Base-by-base conservation (phyloP, 257 asterid species). In the Pogostemon cablin region DNA sequence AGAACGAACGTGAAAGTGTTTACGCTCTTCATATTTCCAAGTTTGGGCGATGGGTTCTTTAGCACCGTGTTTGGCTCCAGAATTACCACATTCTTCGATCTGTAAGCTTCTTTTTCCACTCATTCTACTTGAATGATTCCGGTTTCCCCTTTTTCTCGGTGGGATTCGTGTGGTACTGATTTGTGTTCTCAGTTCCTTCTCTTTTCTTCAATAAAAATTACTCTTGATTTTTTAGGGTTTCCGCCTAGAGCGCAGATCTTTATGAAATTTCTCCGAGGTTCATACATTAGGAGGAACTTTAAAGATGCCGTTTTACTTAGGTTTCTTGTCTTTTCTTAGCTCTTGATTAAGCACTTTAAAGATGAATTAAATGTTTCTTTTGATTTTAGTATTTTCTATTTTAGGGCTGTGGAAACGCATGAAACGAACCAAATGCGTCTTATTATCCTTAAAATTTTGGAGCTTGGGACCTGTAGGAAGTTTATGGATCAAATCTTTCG, bases 241-340 rank as follows among this genome's bases (percentile, higher is more conserved):
- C 80, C 80, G 72, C 32, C 12, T 65, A 65, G 47, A 72, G 83
- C 77, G 62, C 81, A 63, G 86, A 81, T 82, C 86, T 82, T 79
- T 54, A 32, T 71, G 42, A 20, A 72, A 52, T 72, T 42, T 43
- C 62, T 34, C 57, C 8, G 65, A 32, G 75, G 48, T 49, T 69
- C 25, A 38, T 50, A 63, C 67, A 68, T 68, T 34, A 12, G 73
- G 46, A 64, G 75, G 59, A 58, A 43, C 43, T 48, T 9, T 37
- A 70, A 49, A 43, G n/a, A 32, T 73, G 64, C 48, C 65, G 38
- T 37, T 80, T 61, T 68, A 12, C 37, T 53, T 17, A 37, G 46
- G 69, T 65, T 46, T 42, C 10, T 54, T 41, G 41, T 20, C 34
- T 49, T 63, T 48, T 42, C 4, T 52, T 25, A 56, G 69, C 72